Evolutionary conservation across 176 grass and related monocot genomes (phyloP).

Genomic region (Aegilops sharonensis): DNA sequence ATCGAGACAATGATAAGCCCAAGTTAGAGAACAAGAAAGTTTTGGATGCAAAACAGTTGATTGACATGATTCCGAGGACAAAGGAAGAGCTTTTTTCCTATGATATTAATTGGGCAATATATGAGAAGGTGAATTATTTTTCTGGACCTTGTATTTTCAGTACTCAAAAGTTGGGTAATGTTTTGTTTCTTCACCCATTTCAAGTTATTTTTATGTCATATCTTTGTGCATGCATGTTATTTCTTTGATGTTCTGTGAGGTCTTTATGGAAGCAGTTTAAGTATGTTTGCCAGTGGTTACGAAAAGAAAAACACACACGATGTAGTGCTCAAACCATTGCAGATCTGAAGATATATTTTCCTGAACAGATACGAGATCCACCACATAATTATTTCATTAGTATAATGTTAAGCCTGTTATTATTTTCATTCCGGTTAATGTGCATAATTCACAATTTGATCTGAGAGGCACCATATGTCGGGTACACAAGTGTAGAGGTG

Average conservation of each 20-base stretch:
- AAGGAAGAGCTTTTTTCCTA: slow-evolving; percentile 96
- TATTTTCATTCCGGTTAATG: not conserved
- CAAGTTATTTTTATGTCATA: slow-evolving; percentile 12
- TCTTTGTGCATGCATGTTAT: slow-evolving; percentile 9
- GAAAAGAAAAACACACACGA: not conserved
- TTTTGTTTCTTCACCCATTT: not conserved
- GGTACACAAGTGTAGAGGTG: not conserved
- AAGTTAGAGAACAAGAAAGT: slow-evolving; percentile 81
- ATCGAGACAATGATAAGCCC: slow-evolving; percentile 65
- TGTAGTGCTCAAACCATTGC: not conserved
- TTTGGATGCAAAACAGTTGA: slow-evolving; percentile 94
- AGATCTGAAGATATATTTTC: not conserved
- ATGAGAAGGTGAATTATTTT: slow-evolving; percentile 79
- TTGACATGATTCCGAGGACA: slow-evolving; percentile 98
- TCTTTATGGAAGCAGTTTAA: not conserved
- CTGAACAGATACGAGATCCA: not conserved
- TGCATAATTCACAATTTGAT: slow-evolving; percentile 1
- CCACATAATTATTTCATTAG: not conserved
- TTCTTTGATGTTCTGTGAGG: not conserved
- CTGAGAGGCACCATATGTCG: not conserved
- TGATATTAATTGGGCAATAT: slow-evolving; percentile 90
- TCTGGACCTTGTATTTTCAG: slow-evolving; percentile 13
- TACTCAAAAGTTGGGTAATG: not conserved
- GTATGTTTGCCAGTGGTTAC: not conserved
- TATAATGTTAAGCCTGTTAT: not conserved